Base-by-base conservation (phyloP, 441 rosid genomes). In the Bocquillonia castaneifolia region DNA sequence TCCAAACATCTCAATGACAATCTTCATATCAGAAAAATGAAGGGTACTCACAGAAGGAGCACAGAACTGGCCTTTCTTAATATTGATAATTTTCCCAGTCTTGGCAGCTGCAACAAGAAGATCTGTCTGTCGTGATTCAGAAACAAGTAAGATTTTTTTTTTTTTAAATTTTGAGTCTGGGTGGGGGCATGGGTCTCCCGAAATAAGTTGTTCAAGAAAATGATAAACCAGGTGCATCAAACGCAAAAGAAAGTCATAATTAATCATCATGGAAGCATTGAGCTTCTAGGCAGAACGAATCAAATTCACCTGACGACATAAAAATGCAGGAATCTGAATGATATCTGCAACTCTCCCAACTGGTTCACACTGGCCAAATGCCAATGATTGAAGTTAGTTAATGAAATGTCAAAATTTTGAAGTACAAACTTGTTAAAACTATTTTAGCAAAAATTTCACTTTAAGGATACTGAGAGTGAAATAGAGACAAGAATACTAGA, bases 311-410 rank as follows among this genome's bases (percentile, higher is more conserved):
- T 92, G 98, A 60, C 96, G 96, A 75, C 98, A 92, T 66, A 89
- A 81, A 72, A 92, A 92, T 70, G 97, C 97, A n/a, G 97, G 97
- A 76, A 92, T 92, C 82, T 88, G 96, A 73, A 92, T 88, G 67
- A 92, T 84, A 78, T 92, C 97, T 32, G 90, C 96, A 67, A 89
- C 94, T 83, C 65, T 82, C 34, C 94, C 93, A 51, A 88, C 96
- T 53, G 76, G 74, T 74, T 92, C 96, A 73, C 96, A 92, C 96
- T 89, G 80, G 61, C 66, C 63, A 76, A 67, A 70, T 18, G 45
- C 74, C 45, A 74, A 62, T 23, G 29, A 29, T 68, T 36, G 47
- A 59, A 62, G 77, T 62, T 13, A 22, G 78, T 42, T 45, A 25
- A 69, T 37, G 59, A 61, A 55, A 67, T 63, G 61, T 55, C 59